Evolutionary conservation across 139 green algal genomes (phyloP), one percentile per base, ranked within the genome.

Genomic region (Chlamydomonas incerta): DNA sequence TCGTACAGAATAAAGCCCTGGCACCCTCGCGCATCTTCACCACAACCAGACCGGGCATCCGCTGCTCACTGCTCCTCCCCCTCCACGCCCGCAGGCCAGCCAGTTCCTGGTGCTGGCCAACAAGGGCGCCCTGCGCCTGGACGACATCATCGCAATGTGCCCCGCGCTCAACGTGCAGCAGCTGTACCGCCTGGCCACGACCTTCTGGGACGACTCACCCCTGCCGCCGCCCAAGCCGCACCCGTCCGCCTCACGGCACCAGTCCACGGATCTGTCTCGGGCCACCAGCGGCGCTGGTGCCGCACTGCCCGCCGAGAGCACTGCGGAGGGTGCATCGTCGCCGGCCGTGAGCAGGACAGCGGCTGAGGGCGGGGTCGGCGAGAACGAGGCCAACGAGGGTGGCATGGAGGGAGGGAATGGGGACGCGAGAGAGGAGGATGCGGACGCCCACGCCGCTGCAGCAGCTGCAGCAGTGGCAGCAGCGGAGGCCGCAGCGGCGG

Each of bases 151-250:
- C 46, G 41, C 68, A 17, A 37, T 89, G 52, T 90, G 86, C 86
- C 79, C 82, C n/a, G 77, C 72, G 0, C 89, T 92, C 65, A 89
- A 80, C 72, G 15, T 80, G 41, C 89, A 90, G 72, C 89, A 92
- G 88, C 68, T 92, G n/a, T 92, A 92, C 84, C 82, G 89, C 37
- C 79, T 92, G 69, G 77, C 71, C 67, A 92, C 89, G 34, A 92
- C 87, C 55, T 92, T 79, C 89, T 89, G 83, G 83, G 86, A 92
- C 65, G 86, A 92, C 77, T 46, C 60, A 33, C 50, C 34, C 11
- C 15, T 23, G 74, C 52, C 74, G 28, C 63, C 74, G 2, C 50
- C 31, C 66, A 63, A 34, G 14, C 57, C 67, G 46, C 72, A 31
- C 10, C 68, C 71, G 31, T 29, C 63, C 11, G 29, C 37, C 57